A percentile compares a stretch with the other conserved stretches of the same genome.
These are phyloP conservation scores for Aureobasidium subglaciale DNA, from an alignment of 2,329 filamentous ascomycete genomes.

Conservation along the genomic window DNA sequence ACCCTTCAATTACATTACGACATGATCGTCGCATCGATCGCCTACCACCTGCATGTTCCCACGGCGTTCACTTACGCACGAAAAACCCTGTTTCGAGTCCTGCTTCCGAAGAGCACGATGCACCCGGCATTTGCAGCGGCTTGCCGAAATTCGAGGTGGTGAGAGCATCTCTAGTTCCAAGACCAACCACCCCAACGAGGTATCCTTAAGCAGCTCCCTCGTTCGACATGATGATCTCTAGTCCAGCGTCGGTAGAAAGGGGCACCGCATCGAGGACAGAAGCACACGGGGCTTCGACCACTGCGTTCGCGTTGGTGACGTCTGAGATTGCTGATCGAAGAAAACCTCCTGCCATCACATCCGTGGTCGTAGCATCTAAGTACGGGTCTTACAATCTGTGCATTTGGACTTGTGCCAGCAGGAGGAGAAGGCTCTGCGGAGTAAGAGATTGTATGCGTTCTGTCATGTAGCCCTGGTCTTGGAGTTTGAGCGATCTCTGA, in stretches of 20 bases:
- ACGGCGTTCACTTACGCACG: neutral
- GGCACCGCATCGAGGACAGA: neutral
- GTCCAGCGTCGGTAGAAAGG: slow-evolving; percentile 1
- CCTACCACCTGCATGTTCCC: too few relatives aligned
- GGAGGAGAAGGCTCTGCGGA: neutral
- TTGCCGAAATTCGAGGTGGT: too few relatives aligned
- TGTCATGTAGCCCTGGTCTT: neutral
- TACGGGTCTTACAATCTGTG: neutral
- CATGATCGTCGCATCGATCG: too few relatives aligned
- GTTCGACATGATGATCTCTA: neutral
- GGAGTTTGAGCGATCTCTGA: neutral
- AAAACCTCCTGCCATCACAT: neutral
- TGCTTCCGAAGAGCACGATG: neutral
- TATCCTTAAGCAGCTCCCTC: neutral
- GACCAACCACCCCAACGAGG: neutral
- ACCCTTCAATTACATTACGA: too few relatives aligned
- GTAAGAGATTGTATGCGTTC: neutral
- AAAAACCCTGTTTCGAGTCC: neutral
- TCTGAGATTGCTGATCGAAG: slow-evolving; percentile 1
- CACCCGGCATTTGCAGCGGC: too few relatives aligned
- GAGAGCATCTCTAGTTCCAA: too few relatives aligned
- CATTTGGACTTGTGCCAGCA: neutral
- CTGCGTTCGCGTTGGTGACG: slow-evolving; percentile 6
- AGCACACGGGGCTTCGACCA: neutral
- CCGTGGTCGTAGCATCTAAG: neutral